These are phyloP conservation scores for Vinca minor DNA, from an alignment of 257 asterid genomes.

Conservation along the genomic window DNA sequence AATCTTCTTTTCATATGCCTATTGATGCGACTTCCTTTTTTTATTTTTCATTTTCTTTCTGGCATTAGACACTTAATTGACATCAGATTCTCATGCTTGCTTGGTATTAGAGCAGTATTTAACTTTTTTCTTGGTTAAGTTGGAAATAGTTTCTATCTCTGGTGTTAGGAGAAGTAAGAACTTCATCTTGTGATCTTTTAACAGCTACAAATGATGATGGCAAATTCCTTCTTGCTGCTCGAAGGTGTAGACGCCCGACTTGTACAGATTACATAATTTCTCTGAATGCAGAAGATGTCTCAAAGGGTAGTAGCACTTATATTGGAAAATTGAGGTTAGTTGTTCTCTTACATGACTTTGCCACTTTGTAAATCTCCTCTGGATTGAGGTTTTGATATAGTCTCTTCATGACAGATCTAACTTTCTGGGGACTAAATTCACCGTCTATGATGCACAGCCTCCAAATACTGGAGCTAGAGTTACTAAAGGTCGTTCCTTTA, in stretches of 20 bases:
- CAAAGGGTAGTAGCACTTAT: conserved; percentile 73
- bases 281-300: conserved; percentile 67
- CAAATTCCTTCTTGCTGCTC: conserved; percentile 84
- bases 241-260: conserved; percentile 83
- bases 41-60: not conserved
- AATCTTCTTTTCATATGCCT: not conserved
- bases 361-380: not conserved
- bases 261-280: conserved; percentile 82
- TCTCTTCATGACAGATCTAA: conserved; percentile 57
- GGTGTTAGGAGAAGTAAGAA: not conserved
- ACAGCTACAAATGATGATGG: conserved; percentile 94
- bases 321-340: conserved; percentile 84
- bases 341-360: conserved; percentile 1
- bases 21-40: not conserved
- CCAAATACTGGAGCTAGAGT: conserved; percentile 58
- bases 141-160: not conserved
- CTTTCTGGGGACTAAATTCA: conserved; percentile 90
- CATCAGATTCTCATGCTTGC: not conserved
- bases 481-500: conserved; percentile 61
- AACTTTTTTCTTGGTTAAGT: too few species aligned
- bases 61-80: not conserved
- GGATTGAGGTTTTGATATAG: conserved; percentile 2
- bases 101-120: too few species aligned
- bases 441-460: conserved; percentile 85
- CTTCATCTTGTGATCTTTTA: conserved; percentile 15